Base-by-base conservation (phyloP, 495 filamentous ascomycete genomes). In the Tuber borchii region DNA sequence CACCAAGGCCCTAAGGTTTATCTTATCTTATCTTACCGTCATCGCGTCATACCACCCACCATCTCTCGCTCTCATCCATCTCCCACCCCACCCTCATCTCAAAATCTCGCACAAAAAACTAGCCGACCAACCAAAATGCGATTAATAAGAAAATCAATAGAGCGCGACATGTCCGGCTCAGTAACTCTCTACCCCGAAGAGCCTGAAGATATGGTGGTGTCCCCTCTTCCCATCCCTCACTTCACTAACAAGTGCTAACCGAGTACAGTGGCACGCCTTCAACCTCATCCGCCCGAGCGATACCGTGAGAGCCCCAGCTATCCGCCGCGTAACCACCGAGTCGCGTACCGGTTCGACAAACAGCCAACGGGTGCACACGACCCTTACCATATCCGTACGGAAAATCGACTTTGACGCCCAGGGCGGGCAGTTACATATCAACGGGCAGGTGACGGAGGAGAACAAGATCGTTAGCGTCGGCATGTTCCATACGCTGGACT, bases 171-270 rank as follows among this genome's bases (percentile, higher is more conserved):
- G 71, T 72, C 74, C 17, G 93, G 92, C 17, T 89, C 86, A 74
- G 89, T 97, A 78, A 93, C 91, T 42, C 87, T 99, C 71, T 88
- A 93, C 71, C 94, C 95, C 3, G 90, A 93, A 82, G 95, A 97
- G 81, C 93, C 94, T 44, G 95, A 98, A 85, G 95, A 99, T 84
- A 97, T 99, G 94, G 93, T 94, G 86, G 74, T 77, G 75, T 74
- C 72, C 71, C 42, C 40, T 69, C 75, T 65, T 56, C 26, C 72
- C 73, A n/a, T 71, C 43, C 46, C 26, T 61, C 37, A 73, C 43
- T 42, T 44, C 65, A 14, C 45, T 44, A 34, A 31, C 6, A 45
- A 46, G 19, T 51, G 70, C 48, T 70, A 20, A n/a, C 48, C 14
- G 68, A 70, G 71, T 40, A 75, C 77, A 95, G 93, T 99, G 95